Evolutionary conservation across 495 filamentous ascomycete species (phyloP), one percentile per base, ranked within the genome.

Genomic region (Aspergillus conjunctus): DNA sequence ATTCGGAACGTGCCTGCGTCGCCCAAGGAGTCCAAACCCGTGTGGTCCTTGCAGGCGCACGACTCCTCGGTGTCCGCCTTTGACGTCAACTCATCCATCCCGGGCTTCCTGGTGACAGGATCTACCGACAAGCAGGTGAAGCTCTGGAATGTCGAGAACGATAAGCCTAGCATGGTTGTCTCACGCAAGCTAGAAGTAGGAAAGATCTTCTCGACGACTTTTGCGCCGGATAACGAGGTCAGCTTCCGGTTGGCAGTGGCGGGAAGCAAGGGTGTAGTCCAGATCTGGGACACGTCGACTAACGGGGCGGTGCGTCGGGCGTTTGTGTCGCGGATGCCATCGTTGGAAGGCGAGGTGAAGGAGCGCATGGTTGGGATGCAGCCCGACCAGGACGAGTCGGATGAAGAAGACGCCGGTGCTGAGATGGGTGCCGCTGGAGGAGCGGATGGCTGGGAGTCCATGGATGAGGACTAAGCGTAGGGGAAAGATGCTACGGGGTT

Each of bases 211-310:
- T 91, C 91, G 20, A 89, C 92, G 1, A 79, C 77, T 37, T 99
- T 97, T 67, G 95, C 88, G 9, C 92, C 94, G 0, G 95, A 99
- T 70, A 63, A 84, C 33, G 91, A 91, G 73, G 91, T 97, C 10
- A 89, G 89, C 34, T 98, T 97, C 76, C 83, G 94, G 49, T 79
- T 99, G 33, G 90, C 92, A 5, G 91, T 99, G 33, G 93, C 92
- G 10, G 94, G 94, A 43, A 97, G 92, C 81, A 96, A 97, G 78
- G 94, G 95, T 3, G 79, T 81, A n/a, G 85, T 97, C 61, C 90
- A 93, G 66, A 83, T 99, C 31, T 99, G 94, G 94, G 94, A 99
- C 73, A 96, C 94, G 4, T 92, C 89, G 63, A 98, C 95, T 10
- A 98, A 98, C 75, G 83, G 80, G 3, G 90, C 91, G 15, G 92